A percentile compares a stretch with the other conserved stretches of the same genome.
These are phyloP conservation scores for Mucor irregularis DNA, from an alignment of 371 early-diverging fungal species.

Conservation along the genomic window DNA sequence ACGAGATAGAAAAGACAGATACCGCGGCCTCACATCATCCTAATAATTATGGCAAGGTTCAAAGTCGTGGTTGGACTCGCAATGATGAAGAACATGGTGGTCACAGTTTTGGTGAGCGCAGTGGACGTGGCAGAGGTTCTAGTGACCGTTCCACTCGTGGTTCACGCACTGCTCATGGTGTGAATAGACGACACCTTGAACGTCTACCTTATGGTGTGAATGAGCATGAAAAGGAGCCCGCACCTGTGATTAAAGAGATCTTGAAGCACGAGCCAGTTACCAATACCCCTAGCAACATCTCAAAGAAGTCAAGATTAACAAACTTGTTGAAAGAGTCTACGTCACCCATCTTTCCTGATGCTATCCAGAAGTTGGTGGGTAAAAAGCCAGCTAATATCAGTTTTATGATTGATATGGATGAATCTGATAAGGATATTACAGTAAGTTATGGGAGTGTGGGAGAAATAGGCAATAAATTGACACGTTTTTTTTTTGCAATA, in stretches of 20 bases:
- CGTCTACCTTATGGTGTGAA: not conserved
- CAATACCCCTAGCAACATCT: not conserved
- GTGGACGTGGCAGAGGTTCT: not conserved
- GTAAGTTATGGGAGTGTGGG: too few species aligned
- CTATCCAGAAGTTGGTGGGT: conserved; percentile 24
- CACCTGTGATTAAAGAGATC: conserved; percentile 8
- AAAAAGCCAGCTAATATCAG: conserved; percentile 30
- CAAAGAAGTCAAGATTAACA: conserved; percentile 2
- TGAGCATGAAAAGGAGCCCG: not conserved
- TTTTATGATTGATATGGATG: conserved; percentile 35
- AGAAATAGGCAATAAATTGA: too few species aligned
- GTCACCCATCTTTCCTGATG: conserved; percentile 31
- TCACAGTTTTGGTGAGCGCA: not conserved
- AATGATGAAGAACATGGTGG: conserved; percentile 7
- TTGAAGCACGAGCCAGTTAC: conserved; percentile 11
- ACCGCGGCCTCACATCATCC: not conserved
- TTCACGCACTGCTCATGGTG: not conserved
- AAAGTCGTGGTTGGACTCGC: conserved; percentile 13
- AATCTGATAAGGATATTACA: conserved; percentile 11
- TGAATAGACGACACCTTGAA: not conserved
- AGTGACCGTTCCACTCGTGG: not conserved
- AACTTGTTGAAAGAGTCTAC: conserved; percentile 17
- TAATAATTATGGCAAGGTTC: not conserved
- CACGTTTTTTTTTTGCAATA: not conserved
- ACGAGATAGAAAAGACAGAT: conserved; percentile 11